Base-by-base conservation (phyloP, 495 filamentous ascomycete species). In the Venustampulla echinocandica region DNA sequence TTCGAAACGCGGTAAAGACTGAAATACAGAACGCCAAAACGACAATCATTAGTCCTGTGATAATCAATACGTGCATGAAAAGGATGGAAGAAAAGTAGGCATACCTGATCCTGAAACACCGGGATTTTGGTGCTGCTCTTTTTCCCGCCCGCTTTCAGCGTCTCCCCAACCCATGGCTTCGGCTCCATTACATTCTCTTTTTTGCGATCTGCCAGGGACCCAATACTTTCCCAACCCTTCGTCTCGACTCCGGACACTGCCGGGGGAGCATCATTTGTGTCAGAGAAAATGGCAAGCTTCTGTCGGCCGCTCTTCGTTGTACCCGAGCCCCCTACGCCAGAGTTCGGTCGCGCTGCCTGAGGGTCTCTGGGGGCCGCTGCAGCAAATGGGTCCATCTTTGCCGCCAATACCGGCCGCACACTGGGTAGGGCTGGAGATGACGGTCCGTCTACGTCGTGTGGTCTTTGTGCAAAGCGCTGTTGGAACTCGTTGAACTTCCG, bases 61-160 rank as follows among this genome's bases (percentile, higher is more conserved):
- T 82, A 75, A 90, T 95, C 89, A 93, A 95, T 78, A 87, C 74
- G 55, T 52, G 47, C 20, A 38, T 65, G 71, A 63, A 71, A 69
- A 62, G 63, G 66, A 55, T 59, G 45, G 58, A 59, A 46, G 53
- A 46, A 52, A 57, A 53, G 52, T 50, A 19, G 43, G 77, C 90
- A 79, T 81, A 97, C 92, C 85, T 84, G 76, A 73, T 98, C 92
- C 69, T 88, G 88, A 74, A 95, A 98, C 15, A 97, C 76, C 57
- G 81, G 69, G 78, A 98, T 78, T 70, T 96, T 98, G 40, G 85
- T 73, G 24, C 71, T 73, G 36, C 77, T 82, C 46, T 66, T 77
- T 61, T 85, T 88, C 58, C 85, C 92, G 14, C 84, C 85, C 14
- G 79, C 82, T 64, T 92, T 88, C 66, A 97, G 64, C 25, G 83